Evolutionary conservation across 768 basidiomycete species (phyloP).

Genomic region (Clitopilus hobsonii): DNA sequence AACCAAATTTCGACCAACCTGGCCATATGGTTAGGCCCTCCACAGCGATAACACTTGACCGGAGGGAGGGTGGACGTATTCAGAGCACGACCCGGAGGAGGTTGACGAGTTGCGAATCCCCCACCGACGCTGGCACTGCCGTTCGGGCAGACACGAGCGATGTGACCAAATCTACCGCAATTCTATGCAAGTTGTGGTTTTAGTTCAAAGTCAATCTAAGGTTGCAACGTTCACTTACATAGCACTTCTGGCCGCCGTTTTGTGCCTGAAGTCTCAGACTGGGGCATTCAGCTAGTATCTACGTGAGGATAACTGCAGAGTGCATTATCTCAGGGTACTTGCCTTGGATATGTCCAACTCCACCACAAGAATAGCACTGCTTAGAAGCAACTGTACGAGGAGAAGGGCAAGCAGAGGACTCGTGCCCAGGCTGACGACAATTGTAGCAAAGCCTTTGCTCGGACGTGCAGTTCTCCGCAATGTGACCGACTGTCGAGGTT

Average conservation of each 20-base stretch:
- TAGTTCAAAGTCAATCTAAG: constrained; percentile 6
- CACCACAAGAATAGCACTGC: constrained; percentile 92
- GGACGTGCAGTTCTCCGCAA: constrained; percentile 88
- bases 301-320: constrained; percentile 2
- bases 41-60: constrained; percentile 87
- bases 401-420: constrained; percentile 82
- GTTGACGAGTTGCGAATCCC: constrained; percentile 63
- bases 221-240: constrained; percentile 44
- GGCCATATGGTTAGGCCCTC: constrained; percentile 85
- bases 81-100: constrained; percentile 70
- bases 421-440: constrained; percentile 92
- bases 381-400: constrained; percentile 80
- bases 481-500: constrained; percentile 69
- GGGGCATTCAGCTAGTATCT: constrained; percentile 65
- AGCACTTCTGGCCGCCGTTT: constrained; percentile 73
- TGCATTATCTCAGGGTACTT: too few species aligned
- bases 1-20: constrained; percentile 34
- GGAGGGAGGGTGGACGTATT: constrained; percentile 76
- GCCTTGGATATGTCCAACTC: constrained; percentile 85
- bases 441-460: constrained; percentile 92
- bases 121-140: constrained; percentile 31
- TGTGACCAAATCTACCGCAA: constrained; percentile 79
- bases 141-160: constrained; percentile 71
- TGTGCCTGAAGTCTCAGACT: constrained; percentile 66
- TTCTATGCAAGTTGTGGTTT: too few species aligned